These are phyloP conservation scores for Pleurotus salmoneostramineus DNA, from an alignment of 768 basidiomycete genomes.

Conservation along the genomic window DNA sequence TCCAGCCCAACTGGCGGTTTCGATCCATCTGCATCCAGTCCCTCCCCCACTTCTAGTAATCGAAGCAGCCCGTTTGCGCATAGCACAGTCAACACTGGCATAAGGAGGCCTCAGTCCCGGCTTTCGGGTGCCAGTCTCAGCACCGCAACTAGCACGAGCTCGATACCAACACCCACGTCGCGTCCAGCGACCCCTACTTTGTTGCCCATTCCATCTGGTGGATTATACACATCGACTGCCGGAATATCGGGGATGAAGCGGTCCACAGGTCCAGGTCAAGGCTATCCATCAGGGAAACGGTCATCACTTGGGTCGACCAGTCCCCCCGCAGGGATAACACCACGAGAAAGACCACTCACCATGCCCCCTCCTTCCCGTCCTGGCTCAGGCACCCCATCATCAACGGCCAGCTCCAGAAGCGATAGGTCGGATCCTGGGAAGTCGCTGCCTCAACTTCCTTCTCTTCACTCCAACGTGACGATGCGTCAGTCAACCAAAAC, in stretches of 20 bases:
- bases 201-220: constrained; percentile 61
- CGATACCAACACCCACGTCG: constrained; percentile 63
- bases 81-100: constrained; percentile 39
- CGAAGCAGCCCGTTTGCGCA: constrained; percentile 36
- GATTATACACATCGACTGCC: constrained; percentile 37
- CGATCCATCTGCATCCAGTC: constrained; percentile 39
- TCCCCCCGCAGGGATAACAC: constrained; percentile 16
- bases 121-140: constrained; percentile 56
- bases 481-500: constrained; percentile 39
- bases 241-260: constrained; percentile 51
- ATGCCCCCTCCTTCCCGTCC: constrained; percentile 27
- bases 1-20: constrained; percentile 62
- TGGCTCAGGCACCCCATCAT: constrained; percentile 23
- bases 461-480: constrained; percentile 40
- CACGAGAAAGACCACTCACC: constrained; percentile 30
- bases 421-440: constrained; percentile 27
- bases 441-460: constrained; percentile 38
- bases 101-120: constrained; percentile 69
- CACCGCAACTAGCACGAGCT: constrained; percentile 49
- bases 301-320: constrained; percentile 55
- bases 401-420: constrained; percentile 21
- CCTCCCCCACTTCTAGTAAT: constrained; percentile 37
- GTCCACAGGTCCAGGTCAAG: constrained; percentile 47
- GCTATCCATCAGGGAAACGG: constrained; percentile 47
- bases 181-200: constrained; percentile 77